Base-by-base conservation (phyloP, 768 basidiomycete genomes). In the Leccinum arenicola region DNA sequence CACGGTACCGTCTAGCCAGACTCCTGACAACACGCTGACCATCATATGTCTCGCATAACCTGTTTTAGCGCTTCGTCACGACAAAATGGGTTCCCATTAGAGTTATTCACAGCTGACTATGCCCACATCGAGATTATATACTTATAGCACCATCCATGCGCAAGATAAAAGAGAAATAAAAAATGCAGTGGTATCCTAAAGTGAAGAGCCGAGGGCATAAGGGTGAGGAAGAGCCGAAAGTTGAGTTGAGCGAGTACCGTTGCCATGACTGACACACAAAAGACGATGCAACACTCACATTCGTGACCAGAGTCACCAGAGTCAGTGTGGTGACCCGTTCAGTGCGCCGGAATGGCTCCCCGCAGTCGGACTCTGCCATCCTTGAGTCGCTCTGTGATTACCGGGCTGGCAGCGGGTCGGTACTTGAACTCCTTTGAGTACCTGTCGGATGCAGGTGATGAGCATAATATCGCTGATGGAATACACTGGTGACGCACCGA, bases 391-490 rank as follows among this genome's bases (percentile, higher is more conserved):
- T 93, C 89, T 0, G 89, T 93, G 63, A 94, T 80, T 47, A 94
- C 76, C 11, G 93, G 91, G 60, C 89, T 92, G 6, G 92, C 91
- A 11, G 93, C 92, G 0, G 93, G 92, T 23, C 92, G 78, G 69
- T 82, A 93, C 72, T 87, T 91, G 76, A 82, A 83, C 66, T 92
- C 87, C 61, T 88, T 86, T 12, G 90, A 93, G 68, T 94, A 95
- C 61, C 93, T 94, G 57, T 14, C 15, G 2, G n/a, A 40, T 36
- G 36, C 17, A n/a, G 8, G n/a, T 52, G 21, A 54, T 55, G 21
- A 54, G 47, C 19, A 4, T 12, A 8, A 48, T 47, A 33, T 19
- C 14, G 7, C 35, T 3, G 4, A n/a, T 8, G 4, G 6, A 7
- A 8, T 15, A 10, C 23, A 11, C 8, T 27, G 2, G 45, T 9